phyloP scores from a whole-genome alignment of 2,329 filamentous ascomycete genomes.

The Trichoderma atrobrunneum region DNA sequence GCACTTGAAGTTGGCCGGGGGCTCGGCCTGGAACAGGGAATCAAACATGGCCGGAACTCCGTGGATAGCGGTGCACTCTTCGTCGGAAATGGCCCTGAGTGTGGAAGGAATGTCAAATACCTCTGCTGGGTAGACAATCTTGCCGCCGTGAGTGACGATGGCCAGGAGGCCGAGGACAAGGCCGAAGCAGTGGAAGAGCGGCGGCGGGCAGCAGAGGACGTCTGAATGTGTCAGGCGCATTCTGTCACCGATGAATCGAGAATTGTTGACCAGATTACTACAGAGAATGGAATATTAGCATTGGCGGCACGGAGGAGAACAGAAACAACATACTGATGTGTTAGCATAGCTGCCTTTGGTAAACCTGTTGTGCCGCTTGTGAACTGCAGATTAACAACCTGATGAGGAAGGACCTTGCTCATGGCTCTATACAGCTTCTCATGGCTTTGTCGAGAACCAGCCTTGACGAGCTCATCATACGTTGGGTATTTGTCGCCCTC shows the following conservation, averaged over 20 bases:
- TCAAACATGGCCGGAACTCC: constrained; percentile 86
- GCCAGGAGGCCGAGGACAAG: constrained; percentile 74
- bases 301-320: too few species aligned
- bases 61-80: constrained; percentile 71
- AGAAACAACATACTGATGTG: constrained; percentile 54
- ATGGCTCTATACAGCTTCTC: constrained; percentile 52
- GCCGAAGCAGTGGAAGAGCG: constrained; percentile 83
- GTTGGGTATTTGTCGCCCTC: constrained; percentile 53
- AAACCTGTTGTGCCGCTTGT: constrained; percentile 72
- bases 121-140: constrained; percentile 73
- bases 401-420: constrained; percentile 57
- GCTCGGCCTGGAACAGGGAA: constrained; percentile 52
- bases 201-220: constrained; percentile 75
- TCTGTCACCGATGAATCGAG: constrained; percentile 69
- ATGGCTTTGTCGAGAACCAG: constrained; percentile 48
- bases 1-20: constrained; percentile 42
- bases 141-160: constrained; percentile 69
- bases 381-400: constrained; percentile 73
- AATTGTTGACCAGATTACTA: constrained; percentile 62
- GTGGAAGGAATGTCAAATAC: constrained; percentile 68
- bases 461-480: constrained; percentile 57
- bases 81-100: constrained; percentile 63
- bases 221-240: constrained; percentile 67
- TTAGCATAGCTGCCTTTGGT: constrained; percentile 73
- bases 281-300: not conserved